These are phyloP conservation scores for Lyophyllum decastes DNA, from an alignment of 768 basidiomycete genomes.

Conservation along the genomic window DNA sequence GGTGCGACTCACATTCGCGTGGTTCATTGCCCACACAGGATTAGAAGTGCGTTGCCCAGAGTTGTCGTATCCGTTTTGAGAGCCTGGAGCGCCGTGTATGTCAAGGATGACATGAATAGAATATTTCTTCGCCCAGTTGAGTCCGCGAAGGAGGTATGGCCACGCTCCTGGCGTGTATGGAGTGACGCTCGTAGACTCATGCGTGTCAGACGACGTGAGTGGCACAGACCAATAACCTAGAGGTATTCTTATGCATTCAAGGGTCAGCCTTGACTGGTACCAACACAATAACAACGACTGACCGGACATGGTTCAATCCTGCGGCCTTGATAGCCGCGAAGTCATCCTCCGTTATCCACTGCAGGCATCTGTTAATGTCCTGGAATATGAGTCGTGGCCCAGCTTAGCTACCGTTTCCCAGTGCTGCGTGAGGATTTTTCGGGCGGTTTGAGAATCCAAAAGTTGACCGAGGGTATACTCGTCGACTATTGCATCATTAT, in stretches of 20 bases:
- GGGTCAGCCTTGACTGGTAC: neutral
- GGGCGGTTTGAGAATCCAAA: slow-evolving; percentile 44
- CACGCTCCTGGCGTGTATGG: slow-evolving; percentile 70
- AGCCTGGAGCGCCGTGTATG: slow-evolving; percentile 72
- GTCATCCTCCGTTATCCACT: slow-evolving; percentile 72
- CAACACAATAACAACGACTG: neutral
- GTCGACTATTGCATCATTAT: slow-evolving; percentile 56
- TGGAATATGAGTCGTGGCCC: neutral
- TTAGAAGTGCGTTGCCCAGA: slow-evolving; percentile 62
- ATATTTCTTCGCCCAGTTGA: slow-evolving; percentile 64
- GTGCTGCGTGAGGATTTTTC: slow-evolving; percentile 47
- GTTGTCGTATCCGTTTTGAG: slow-evolving; percentile 73
- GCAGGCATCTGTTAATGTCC: neutral
- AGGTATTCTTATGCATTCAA: slow-evolving; percentile 50
- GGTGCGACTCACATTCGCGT: slow-evolving; percentile 52
- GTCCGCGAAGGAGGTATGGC: slow-evolving; percentile 63
- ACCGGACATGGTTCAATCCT: slow-evolving; percentile 75
- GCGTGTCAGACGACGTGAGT: slow-evolving; percentile 53
- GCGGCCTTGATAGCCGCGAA: slow-evolving; percentile 65
- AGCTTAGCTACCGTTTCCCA: slow-evolving; percentile 51
- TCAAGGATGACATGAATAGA: slow-evolving; percentile 73
- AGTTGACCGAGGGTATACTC: slow-evolving; percentile 63
- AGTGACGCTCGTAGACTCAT: slow-evolving; percentile 39
- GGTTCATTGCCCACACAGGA: slow-evolving; percentile 57
- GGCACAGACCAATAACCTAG: slow-evolving; percentile 83